Conservation (phyloP, 2,329 filamentous ascomycete species). For the Orbilia ellipsospora region DNA sequence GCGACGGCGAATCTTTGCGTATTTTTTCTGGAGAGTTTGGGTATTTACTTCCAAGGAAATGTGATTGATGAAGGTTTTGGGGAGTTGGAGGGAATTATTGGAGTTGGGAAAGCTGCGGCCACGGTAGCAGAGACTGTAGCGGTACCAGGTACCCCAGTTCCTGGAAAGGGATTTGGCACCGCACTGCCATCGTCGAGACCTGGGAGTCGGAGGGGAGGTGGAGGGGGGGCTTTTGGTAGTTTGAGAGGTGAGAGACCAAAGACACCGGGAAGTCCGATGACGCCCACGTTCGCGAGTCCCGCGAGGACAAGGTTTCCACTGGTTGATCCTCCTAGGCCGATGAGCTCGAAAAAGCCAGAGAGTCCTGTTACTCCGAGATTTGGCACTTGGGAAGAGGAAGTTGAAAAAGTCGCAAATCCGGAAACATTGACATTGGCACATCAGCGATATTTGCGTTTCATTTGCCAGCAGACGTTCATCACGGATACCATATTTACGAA, state of each 20-base stretch:
- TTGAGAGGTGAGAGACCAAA: slow-evolving; percentile 23
- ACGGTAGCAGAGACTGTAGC: slow-evolving; percentile 19
- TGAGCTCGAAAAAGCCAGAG: slow-evolving; percentile 26
- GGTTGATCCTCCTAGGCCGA: slow-evolving; percentile 28
- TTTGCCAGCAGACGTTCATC: slow-evolving; percentile 57
- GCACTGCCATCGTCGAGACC: slow-evolving; percentile 5
- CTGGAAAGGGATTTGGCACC: not conserved
- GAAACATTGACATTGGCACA: slow-evolving; percentile 53
- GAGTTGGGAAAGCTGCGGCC: slow-evolving; percentile 56
- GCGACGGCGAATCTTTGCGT: slow-evolving; percentile 86
- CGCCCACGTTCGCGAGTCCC: slow-evolving; percentile 42
- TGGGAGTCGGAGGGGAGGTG: slow-evolving; percentile 18
- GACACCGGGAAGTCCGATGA: slow-evolving; percentile 46
- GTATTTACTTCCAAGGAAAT: slow-evolving; percentile 89
- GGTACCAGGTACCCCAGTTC: slow-evolving; percentile 31
- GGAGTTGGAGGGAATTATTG: slow-evolving; percentile 70
- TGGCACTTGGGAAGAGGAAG: slow-evolving; percentile 15
- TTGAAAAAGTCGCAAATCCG: slow-evolving; percentile 42
- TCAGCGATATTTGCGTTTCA: slow-evolving; percentile 47
- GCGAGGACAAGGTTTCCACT: slow-evolving; percentile 27
- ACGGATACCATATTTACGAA: slow-evolving; percentile 58
- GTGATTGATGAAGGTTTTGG: slow-evolving; percentile 84
- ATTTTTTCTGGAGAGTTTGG: slow-evolving; percentile 88
- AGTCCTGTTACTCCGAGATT: slow-evolving; percentile 38
- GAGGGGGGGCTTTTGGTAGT: slow-evolving; percentile 15